These are phyloP conservation scores for Paraurostyla sp. DNA, from an alignment of 73 alveolate genomes.

Conservation along the genomic window DNA sequence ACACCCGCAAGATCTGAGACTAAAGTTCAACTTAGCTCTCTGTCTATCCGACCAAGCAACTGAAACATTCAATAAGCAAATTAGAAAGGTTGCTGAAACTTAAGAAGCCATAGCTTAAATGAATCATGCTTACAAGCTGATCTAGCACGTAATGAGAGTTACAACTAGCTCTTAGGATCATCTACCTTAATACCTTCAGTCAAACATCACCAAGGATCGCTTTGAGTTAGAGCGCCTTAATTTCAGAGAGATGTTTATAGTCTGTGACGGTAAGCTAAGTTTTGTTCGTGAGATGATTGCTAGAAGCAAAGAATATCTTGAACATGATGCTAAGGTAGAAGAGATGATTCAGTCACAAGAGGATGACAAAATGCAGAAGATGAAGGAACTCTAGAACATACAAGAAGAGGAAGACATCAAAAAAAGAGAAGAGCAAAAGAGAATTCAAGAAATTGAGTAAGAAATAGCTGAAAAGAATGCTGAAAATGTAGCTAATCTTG, in stretches of 20 bases:
- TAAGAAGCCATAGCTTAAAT: conserved; percentile 52
- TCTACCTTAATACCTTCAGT: neutral
- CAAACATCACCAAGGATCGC: neutral
- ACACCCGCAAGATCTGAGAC: conserved; percentile 52
- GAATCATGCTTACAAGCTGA: conserved; percentile 19
- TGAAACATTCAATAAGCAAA: conserved; percentile 29
- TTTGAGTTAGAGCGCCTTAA: neutral
- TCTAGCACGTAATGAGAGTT: neutral
- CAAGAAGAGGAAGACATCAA: neutral
- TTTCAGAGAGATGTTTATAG: neutral
- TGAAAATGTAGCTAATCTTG: conserved; percentile 46
- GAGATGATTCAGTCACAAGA: conserved; percentile 26
- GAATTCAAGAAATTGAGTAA: conserved; percentile 12
- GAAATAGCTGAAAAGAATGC: conserved; percentile 57
- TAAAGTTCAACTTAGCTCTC: conserved; percentile 57
- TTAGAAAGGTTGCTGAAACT: conserved; percentile 63
- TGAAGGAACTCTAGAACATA: neutral
- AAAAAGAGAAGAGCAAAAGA: neutral
- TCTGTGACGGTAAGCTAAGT: conserved; percentile 20
- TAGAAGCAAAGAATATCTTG: conserved; percentile 9
- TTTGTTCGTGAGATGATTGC: conserved; percentile 36
- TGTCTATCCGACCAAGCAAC: conserved; percentile 55
- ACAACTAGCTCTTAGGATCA: neutral
- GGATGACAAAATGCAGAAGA: conserved; percentile 4
- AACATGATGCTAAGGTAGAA: conserved; percentile 16